phyloP scores from a whole-genome alignment of 352 stramenopile genomes.

The Globisporangium perplexum region DNA sequence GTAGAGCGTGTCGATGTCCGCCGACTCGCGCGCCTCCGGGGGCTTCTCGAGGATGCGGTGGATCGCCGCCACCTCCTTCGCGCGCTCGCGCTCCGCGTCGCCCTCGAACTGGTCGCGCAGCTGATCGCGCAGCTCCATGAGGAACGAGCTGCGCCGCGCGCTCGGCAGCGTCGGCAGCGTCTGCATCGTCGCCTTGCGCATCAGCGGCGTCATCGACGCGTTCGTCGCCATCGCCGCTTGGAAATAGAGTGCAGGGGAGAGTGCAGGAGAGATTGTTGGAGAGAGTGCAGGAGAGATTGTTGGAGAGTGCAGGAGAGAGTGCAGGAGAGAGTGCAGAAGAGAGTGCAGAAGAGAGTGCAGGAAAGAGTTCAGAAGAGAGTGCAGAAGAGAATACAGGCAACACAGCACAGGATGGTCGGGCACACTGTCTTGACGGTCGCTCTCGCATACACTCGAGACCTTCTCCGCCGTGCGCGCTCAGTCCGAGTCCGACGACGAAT shows the following conservation, averaged over 20 bases:
- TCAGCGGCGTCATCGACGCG: slow-evolving; percentile 3
- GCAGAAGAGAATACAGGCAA: neutral
- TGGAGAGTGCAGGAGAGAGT: neutral
- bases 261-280: too few relatives aligned
- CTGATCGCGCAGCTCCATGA: slow-evolving; percentile 59
- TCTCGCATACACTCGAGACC: too few relatives aligned
- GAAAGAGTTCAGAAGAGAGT: neutral
- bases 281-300: neutral
- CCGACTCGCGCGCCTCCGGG: slow-evolving; percentile 32
- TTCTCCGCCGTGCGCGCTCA: too few relatives aligned
- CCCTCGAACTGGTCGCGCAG: slow-evolving; percentile 32
- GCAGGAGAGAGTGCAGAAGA: neutral
- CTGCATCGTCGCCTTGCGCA: slow-evolving; percentile 14
- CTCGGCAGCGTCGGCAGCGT: slow-evolving; percentile 27
- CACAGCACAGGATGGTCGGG: too few relatives aligned
- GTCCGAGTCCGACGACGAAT: slow-evolving; percentile 29
- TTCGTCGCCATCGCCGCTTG: neutral
- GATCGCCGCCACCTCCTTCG: slow-evolving; percentile 44
- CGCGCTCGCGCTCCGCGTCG: slow-evolving; percentile 35
- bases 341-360: neutral
- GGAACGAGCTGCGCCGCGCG: slow-evolving; percentile 31
- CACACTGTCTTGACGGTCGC: neutral
- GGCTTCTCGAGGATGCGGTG: slow-evolving; percentile 44
- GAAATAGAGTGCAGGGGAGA: neutral
- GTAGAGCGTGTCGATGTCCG: slow-evolving; percentile 73